phyloP scores from a whole-genome alignment of 257 asterid genomes.

The Fraxinus cuspidata region DNA sequence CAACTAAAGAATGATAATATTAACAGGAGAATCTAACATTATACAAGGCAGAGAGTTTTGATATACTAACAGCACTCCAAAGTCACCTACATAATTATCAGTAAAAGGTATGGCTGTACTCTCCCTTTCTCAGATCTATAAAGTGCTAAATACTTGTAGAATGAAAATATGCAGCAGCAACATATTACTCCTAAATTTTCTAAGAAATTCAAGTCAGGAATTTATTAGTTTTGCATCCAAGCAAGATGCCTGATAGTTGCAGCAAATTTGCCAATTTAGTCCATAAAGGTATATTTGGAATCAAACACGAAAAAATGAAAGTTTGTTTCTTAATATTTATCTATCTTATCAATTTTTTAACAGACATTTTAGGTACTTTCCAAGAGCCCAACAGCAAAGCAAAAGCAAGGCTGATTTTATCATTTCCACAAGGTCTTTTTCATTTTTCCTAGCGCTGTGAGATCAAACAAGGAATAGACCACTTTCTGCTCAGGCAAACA shows the following conservation, averaged over 20 bases:
- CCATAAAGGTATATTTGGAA: neutral
- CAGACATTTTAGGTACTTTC: neutral
- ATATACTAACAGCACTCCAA: neutral
- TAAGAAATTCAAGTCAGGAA: neutral
- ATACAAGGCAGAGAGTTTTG: neutral
- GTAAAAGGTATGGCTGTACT: neutral
- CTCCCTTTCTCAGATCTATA: neutral
- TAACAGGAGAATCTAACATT: neutral
- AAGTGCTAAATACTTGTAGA: neutral
- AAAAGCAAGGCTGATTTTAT: neutral
- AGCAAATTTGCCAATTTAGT: neutral
- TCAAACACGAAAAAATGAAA: neutral
- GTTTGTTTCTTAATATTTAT: neutral
- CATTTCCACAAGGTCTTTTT: neutral
- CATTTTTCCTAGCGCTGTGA: neutral
- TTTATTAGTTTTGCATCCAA: neutral
- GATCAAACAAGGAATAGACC: neutral
- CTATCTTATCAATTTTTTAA: neutral
- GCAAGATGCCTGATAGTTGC: neutral
- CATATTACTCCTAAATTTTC: too few species aligned
- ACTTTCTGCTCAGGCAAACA: neutral
- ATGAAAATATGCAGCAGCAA: neutral
- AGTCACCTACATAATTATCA: neutral
- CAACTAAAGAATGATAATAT: neutral
- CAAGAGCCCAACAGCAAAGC: neutral